phyloP scores from a whole-genome alignment of 148 eudicot genomes.

The Rhododendron henanense region DNA sequence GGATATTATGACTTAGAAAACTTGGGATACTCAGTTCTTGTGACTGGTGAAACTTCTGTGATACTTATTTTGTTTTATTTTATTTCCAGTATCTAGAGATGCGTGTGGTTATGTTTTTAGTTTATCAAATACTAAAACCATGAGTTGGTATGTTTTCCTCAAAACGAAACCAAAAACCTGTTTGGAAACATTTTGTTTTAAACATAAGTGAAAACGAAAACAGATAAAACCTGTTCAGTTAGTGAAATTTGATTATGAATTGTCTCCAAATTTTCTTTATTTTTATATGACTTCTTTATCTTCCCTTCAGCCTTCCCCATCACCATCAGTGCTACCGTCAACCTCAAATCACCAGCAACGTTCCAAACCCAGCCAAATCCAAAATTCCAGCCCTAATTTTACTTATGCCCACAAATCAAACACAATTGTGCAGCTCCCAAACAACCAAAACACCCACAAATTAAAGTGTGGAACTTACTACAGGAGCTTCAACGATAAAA shows the following conservation, averaged over 20 bases:
- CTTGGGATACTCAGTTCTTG: not conserved
- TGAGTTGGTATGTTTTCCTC: not conserved
- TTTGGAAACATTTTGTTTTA: not conserved
- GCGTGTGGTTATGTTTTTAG: too few relatives aligned
- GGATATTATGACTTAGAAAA: not conserved
- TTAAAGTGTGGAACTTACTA: not conserved
- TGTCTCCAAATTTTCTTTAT: not conserved
- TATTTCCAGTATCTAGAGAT: not conserved
- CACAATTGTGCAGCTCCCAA: not conserved
- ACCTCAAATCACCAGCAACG: not conserved
- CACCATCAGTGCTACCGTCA: not conserved
- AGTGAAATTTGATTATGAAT: not conserved
- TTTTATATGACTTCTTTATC: not conserved
- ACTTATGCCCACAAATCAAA: not conserved
- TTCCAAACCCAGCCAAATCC: not conserved
- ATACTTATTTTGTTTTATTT: not conserved
- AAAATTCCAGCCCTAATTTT: not conserved
- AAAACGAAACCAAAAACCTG: not conserved
- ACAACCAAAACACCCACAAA: not conserved
- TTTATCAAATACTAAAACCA: not conserved
- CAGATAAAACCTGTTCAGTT: not conserved
- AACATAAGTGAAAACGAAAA: not conserved
- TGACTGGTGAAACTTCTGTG: not conserved
- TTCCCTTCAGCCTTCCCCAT: not conserved
- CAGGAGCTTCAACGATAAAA: not conserved